Evolutionary conservation across 2,329 filamentous ascomycete species (phyloP), one percentile per base, ranked within the genome.

Genomic region (Albophoma yamanashiensis): DNA sequence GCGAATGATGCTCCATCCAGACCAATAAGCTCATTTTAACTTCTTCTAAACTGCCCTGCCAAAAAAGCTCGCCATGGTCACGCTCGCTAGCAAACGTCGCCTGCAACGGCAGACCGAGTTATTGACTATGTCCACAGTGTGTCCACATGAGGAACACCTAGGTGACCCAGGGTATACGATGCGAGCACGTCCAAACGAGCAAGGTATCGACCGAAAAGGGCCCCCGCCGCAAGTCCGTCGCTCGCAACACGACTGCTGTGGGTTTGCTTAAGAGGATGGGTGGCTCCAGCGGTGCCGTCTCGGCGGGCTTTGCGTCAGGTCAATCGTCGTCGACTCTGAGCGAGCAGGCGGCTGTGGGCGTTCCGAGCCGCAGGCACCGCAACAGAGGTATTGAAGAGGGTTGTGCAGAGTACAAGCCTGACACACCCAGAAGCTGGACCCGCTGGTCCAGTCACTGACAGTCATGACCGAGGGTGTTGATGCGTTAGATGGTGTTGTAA

Each of bases 371-470:
- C 84, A 87, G 6, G 80, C 83, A 62, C 83, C 82, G 66, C 84
- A 87, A 64, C 73, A 78, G 34, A 82, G 71, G 62, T 74, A 82
- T n/a, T 64, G 71, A 11, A 69, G 61, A 1, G 79, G 78, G 64
- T 87, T 87, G 60, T 79, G 75, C 27, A 86, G 71, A 0, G 84
- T 87, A 66, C 84, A 87, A 15, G 77, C 68, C 25, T 70, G 67
- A 64, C 84, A 87, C 12, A 73, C 74, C 84, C 84, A 87, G 36
- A 69, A 70, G 50, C 57, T 65, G 56, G 66, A 57, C 50, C 60
- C 31, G 20, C 20, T 22, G 6, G 31, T n/a, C 50, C 50, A 53
- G 50, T 22, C 20, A 31, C 31, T 11, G 31, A 15, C 22, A 43
- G n/a, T 31, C 55, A 31, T n/a, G 38, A n/a, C 17, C 25, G 59